Percentiles rank a stretch among this genome's conserved stretches.
These are phyloP conservation scores for Boletus mariae DNA, from an alignment of 1,284 basidiomycete genomes.

Conservation along the genomic window DNA sequence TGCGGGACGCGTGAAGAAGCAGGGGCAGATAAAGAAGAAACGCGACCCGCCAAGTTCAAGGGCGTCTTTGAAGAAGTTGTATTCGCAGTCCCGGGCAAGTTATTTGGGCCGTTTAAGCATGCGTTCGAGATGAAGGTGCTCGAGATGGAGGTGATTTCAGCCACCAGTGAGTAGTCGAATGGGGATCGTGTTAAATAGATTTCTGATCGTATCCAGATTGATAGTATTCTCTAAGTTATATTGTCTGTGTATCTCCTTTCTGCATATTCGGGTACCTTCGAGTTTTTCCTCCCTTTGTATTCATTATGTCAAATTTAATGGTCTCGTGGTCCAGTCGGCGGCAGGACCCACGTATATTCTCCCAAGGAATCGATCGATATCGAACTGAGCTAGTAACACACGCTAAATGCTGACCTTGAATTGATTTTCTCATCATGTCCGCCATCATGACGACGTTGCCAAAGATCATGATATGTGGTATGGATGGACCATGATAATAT, in stretches of 20 bases:
- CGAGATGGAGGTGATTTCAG: constrained; percentile 38
- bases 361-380: background rate
- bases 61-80: constrained; percentile 43
- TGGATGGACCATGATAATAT: background rate
- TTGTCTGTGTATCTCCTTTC: too few relatives aligned
- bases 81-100: constrained; percentile 43
- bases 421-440: background rate
- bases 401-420: background rate
- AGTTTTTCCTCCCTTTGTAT: background rate
- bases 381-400: background rate
- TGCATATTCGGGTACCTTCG: too few relatives aligned
- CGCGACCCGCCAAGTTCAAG: constrained; percentile 34
- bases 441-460: constrained; percentile 13
- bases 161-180: constrained; percentile 27
- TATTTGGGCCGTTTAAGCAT: constrained; percentile 36
- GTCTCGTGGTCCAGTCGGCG: background rate
- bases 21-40: constrained; percentile 18
- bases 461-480: constrained; percentile 27
- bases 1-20: constrained; percentile 33
- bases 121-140: constrained; percentile 43
- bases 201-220: background rate
- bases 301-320: background rate
- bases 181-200: background rate
- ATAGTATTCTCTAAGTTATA: background rate
- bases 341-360: too few relatives aligned